These are phyloP conservation scores for Chionographis japonica DNA, from an alignment of 106 monocot genomes.

Conservation along the genomic window DNA sequence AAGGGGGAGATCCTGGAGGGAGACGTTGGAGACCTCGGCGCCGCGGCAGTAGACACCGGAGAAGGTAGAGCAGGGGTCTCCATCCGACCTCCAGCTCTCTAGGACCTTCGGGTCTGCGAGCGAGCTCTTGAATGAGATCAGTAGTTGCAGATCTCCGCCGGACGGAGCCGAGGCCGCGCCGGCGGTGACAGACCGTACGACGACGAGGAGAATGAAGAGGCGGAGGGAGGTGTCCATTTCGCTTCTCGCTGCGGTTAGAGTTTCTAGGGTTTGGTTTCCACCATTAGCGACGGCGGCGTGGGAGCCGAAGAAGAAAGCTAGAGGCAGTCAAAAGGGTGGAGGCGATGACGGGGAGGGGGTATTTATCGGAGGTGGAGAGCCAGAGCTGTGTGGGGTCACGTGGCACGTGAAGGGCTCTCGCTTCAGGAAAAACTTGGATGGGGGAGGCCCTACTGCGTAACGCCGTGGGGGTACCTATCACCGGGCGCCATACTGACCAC, in stretches of 20 bases:
- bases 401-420: slow-evolving; percentile 1
- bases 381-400: too few species aligned
- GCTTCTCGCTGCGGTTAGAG: background rate
- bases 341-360: slow-evolving; percentile 12
- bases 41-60: slow-evolving; percentile 41
- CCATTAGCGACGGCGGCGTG: slow-evolving; percentile 11
- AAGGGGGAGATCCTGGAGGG: slow-evolving; percentile 32
- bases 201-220: slow-evolving; percentile 9
- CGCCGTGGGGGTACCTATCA: too few species aligned
- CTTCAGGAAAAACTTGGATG: background rate
- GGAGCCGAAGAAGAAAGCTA: background rate
- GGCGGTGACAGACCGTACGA: background rate
- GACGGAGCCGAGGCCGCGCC: too few species aligned
- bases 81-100: slow-evolving; percentile 30
- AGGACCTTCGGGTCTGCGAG: slow-evolving; percentile 36
- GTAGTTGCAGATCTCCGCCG: slow-evolving; percentile 32
- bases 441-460: too few species aligned
- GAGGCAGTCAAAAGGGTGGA: background rate
- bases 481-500: too few species aligned
- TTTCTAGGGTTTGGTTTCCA: background rate
- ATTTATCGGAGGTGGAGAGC: too few species aligned
- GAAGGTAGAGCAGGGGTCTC: slow-evolving; percentile 43
- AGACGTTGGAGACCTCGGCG: slow-evolving; percentile 30
- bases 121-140: slow-evolving; percentile 56
- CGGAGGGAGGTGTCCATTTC: slow-evolving; percentile 11